Evolutionary conservation across 352 stramenopile genomes (phyloP).

Genomic region (Phytophthora idaei): DNA sequence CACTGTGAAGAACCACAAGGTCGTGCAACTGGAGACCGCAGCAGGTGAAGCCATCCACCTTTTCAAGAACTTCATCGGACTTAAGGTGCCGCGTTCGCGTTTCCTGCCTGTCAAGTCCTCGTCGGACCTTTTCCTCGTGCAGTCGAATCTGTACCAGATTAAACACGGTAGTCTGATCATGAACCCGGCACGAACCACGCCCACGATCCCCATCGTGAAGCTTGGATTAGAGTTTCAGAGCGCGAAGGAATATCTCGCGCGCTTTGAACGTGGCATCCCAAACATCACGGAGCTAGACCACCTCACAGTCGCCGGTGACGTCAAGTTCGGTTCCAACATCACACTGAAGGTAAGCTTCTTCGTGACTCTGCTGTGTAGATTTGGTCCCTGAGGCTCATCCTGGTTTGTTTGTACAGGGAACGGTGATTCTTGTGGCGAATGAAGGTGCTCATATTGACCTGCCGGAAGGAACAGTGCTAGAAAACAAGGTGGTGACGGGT

Average conservation of each 20-base stretch:
- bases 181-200: constrained; percentile 78
- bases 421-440: constrained; percentile 95
- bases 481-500: constrained; percentile 95
- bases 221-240: constrained; percentile 92
- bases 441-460: constrained; percentile 94
- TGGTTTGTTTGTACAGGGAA: constrained; percentile 64
- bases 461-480: constrained; percentile 91
- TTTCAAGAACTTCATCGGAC: constrained; percentile 96
- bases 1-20: constrained; percentile 96
- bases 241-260: constrained; percentile 86
- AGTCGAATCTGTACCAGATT: constrained; percentile 94
- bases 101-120: constrained; percentile 99
- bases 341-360: constrained; percentile 77
- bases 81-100: constrained; percentile 95
- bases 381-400: background rate
- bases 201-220: constrained; percentile 93
- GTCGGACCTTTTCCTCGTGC: constrained; percentile 96
- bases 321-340: constrained; percentile 94
- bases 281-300: constrained; percentile 95
- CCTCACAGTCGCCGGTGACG: constrained; percentile 92
- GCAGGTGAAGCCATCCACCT: constrained; percentile 98
- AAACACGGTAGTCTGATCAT: constrained; percentile 92
- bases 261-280: constrained; percentile 90
- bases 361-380: background rate
- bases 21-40: constrained; percentile 95